Evolutionary conservation across 139 green algal species (phyloP).

Genomic region (Asterochloris sp.): DNA sequence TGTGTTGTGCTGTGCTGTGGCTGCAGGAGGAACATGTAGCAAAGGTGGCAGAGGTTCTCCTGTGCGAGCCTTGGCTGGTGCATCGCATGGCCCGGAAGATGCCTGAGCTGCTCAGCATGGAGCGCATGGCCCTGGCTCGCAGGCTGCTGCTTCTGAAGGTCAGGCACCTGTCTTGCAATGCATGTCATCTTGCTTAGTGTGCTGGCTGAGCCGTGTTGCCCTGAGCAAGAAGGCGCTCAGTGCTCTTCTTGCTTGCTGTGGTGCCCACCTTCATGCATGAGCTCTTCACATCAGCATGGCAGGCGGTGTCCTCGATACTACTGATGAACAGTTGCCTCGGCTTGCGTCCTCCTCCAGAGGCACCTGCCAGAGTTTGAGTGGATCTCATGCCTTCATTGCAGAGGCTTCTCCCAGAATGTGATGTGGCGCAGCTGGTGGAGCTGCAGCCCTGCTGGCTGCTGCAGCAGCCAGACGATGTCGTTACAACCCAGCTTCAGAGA

Average conservation of each 20-base stretch:
- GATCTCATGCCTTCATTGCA: conserved; percentile 7
- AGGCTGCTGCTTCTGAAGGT: conserved; percentile 13
- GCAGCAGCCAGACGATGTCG: conserved; percentile 5
- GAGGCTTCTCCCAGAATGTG: conserved; percentile 16
- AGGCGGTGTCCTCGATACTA: not conserved
- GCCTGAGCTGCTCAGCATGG: conserved; percentile 3
- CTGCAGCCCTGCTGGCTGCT: conserved; percentile 24
- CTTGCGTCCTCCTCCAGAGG: too few species aligned
- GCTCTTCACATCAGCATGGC: not conserved
- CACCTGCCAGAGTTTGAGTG: not conserved
- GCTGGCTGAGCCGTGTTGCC: not conserved
- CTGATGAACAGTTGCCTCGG: not conserved
- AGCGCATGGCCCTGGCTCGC: not conserved
- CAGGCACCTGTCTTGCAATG: not conserved
- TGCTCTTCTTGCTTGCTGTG: not conserved
- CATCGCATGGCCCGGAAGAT: conserved; percentile 4
- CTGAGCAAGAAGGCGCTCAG: not conserved
- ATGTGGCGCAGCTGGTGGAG: conserved; percentile 36
- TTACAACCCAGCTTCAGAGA: not conserved
- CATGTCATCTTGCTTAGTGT: not conserved
- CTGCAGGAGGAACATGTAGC: not conserved
- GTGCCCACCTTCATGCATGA: not conserved
- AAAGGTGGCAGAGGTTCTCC: conserved; percentile 1
- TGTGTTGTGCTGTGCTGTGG: not conserved
- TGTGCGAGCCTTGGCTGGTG: not conserved